Evolutionary conservation across 495 filamentous ascomycete species (phyloP), one percentile per base, ranked within the genome.

Genomic region (Penicillium taxi): DNA sequence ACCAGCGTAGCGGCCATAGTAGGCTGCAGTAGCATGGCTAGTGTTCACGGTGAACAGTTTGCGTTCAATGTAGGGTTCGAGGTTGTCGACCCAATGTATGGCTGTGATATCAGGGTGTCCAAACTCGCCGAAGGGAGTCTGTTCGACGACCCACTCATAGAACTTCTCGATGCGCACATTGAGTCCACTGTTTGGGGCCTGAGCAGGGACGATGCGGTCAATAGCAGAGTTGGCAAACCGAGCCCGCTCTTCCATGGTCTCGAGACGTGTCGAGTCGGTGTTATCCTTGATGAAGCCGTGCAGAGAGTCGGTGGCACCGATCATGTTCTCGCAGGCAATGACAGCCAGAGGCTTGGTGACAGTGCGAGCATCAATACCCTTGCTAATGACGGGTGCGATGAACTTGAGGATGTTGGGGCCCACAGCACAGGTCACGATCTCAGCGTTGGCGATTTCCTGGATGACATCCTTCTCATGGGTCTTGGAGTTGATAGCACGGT

Each of bases 11-110:
- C 91, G 78, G 27, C 91, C 91, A 61, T 87, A 88, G 75, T 96
- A 98, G 35, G 91, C 91, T 16, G 90, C 87, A n/a, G 88, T 88
- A 31, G 93, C 91, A 56, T 98, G 91, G 30, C 86, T 81, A 16
- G 91, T 96, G 76, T 98, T 98, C 72, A 98, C 91, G 12, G 91
- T 98, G 73, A 86, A 98, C 42, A 98, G 80, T 71, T 98, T 98
- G 63, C 91, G 89, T 77, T 98, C 89, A 53, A 96, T 96, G 72
- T 87, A 98, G 35, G 91, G 91, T 54, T 77, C 72, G 16, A 98
- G 75, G 69, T 96, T 76, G 46, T 85, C 79, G 29, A 96, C 93
- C 78, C 84, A 93, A 58, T 90, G 79, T 56, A 98, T 80, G 32
- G 89, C 91, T 36, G 88, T 61, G 58, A 98, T 86, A 23, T 78